Percentiles rank a stretch among this genome's conserved stretches.
These are phyloP conservation scores for Mediolabrus comicus DNA, from an alignment of 108 stramenopile species.

Conservation along the genomic window DNA sequence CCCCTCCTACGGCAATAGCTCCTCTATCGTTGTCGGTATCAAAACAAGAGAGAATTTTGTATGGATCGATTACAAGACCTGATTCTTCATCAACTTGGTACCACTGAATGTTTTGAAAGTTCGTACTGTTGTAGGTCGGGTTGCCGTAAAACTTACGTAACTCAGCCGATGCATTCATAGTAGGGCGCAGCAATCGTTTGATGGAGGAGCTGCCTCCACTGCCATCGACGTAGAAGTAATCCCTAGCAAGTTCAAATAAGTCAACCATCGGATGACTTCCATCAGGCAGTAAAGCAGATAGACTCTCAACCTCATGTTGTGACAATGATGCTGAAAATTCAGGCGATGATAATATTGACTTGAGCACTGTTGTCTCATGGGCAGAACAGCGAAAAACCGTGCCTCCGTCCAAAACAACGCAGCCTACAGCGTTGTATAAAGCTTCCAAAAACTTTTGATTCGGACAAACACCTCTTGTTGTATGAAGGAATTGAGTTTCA, in stretches of 20 bases:
- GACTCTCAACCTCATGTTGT: slow-evolving; percentile 12
- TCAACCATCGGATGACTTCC: slow-evolving; percentile 44
- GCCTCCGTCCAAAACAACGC: slow-evolving; percentile 15
- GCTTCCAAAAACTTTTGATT: slow-evolving; percentile 41
- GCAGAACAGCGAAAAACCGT: slow-evolving; percentile 57
- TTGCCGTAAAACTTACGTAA: slow-evolving; percentile 28
- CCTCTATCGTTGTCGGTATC: slow-evolving; percentile 16
- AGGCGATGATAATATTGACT: slow-evolving; percentile 15
- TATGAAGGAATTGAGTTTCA: slow-evolving; percentile 50
- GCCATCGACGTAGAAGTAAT: slow-evolving; percentile 52
- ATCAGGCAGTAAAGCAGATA: slow-evolving; percentile 32
- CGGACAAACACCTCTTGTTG: slow-evolving; percentile 27
- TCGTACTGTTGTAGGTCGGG: slow-evolving; percentile 46
- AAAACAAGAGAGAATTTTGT: slow-evolving; percentile 36
- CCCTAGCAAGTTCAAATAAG: slow-evolving; percentile 34
- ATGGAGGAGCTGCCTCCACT: slow-evolving; percentile 56
- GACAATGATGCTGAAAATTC: slow-evolving; percentile 29
- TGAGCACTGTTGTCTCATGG: slow-evolving; percentile 50
- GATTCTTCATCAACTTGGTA: slow-evolving; percentile 30
- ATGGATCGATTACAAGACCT: slow-evolving; percentile 36
- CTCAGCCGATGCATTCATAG: slow-evolving; percentile 36
- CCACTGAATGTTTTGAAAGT: slow-evolving; percentile 54
- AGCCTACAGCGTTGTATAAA: slow-evolving; percentile 19
- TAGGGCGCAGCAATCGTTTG: slow-evolving; percentile 44
- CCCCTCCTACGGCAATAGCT: slow-evolving; percentile 31